Percentiles rank a stretch among this genome's conserved stretches.
Conservation (phyloP, 73 alveolate genomes). For the Symbiodinium pilosum region DNA sequence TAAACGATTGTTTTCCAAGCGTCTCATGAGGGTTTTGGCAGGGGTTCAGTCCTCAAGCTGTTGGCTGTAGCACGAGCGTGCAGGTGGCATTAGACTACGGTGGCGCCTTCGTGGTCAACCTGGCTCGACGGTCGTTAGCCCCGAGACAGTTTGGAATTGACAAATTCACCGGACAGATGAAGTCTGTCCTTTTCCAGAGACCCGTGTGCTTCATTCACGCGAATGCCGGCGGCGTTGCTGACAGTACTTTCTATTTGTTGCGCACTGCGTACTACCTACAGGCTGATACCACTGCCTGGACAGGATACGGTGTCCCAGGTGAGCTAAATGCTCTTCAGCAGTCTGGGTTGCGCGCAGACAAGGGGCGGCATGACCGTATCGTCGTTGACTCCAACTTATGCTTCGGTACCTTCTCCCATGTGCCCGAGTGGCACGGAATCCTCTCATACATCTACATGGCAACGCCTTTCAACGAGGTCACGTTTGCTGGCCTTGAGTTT, state of each 20-base stretch:
- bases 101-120: constrained; percentile 50
- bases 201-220: constrained; percentile 92
- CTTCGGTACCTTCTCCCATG: neutral
- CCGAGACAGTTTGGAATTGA: constrained; percentile 83
- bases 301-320: constrained; percentile 26
- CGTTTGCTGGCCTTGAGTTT: constrained; percentile 59
- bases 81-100: constrained; percentile 83
- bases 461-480: constrained; percentile 55
- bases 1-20: too few species aligned
- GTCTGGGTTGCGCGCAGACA: constrained; percentile 61
- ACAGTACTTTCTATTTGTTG: constrained; percentile 46
- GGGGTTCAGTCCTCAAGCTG: too few species aligned
- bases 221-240: constrained; percentile 73
- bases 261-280: constrained; percentile 55
- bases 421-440: constrained; percentile 58
- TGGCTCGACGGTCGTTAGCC: constrained; percentile 81
- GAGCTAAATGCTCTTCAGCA: constrained; percentile 6
- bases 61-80: too few species aligned
- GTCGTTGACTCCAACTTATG: constrained; percentile 43
- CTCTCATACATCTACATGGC: constrained; percentile 30
- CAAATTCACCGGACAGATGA: constrained; percentile 31
- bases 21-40: too few species aligned
- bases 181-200: constrained; percentile 59
- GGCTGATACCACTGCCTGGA: constrained; percentile 64
- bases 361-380: constrained; percentile 16